Base-by-base conservation (phyloP, 2,329 filamentous ascomycete genomes). In the Endocalyx cinctus region DNA sequence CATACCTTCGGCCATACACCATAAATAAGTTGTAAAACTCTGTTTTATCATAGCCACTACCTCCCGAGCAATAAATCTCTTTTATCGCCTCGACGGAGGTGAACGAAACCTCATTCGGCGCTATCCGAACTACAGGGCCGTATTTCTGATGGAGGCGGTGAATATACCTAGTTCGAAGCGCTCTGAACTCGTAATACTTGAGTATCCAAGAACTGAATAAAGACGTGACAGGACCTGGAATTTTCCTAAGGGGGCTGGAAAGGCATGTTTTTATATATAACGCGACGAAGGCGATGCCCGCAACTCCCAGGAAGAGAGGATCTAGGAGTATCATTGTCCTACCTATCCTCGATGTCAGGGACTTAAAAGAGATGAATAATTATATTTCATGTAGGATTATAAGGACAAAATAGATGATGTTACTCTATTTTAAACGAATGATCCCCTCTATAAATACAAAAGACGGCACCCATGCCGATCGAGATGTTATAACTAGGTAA, bases 1-100 rank as follows among this genome's bases (percentile, higher is more conserved):
- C 62, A 35, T 52, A 74, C 72, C 72, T 70, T 39, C 67, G 66
- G 10, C 69, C 72, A 43, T 74, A 80, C 4, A 78, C 63, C 36
- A 51, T 69, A 41, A 82, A 82, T 13, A 82, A 53, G 40, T 77
- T 59, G 47, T 82, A 82, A 44, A 81, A 81, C 36, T 75, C 70
- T 0, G 75, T 79, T 60, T 81, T 82, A 49, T 82, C 74, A 49
- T 75, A 82, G 16, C 77, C 77, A 47, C 74, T 79, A 4, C 77
- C 77, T 1, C 70, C 69, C 0, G 72, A 72, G 43, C 69, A 68
- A 54, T 82, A 83, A 28, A 81, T 81, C 56, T 79, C 73, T 50
- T 75, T 80, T 33, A 80, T 56, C 0, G 72, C 77, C 7, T 66
- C 60, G 7, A 63, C 55, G 3, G 73, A 77, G 1, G 72, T 68